Conservation (phyloP, 1,139 yeast genomes). For the Kurtzmaniella quercitrusa region DNA sequence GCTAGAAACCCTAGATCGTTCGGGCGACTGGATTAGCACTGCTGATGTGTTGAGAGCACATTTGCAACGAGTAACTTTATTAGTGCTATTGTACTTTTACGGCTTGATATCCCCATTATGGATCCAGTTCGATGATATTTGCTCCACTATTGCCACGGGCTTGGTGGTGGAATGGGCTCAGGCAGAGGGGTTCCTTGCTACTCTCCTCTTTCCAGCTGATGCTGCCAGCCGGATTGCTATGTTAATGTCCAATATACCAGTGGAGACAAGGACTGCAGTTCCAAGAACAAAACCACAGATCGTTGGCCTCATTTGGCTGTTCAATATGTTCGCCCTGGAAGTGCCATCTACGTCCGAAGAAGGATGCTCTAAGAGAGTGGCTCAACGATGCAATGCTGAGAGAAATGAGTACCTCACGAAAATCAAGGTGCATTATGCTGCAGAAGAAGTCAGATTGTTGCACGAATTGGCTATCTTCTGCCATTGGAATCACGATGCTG, state of each 20-base stretch:
- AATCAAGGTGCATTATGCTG: conserved; percentile 32
- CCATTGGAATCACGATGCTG: conserved; percentile 28
- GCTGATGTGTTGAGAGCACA: conserved; percentile 18
- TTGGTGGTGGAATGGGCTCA: conserved; percentile 5
- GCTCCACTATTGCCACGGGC: conserved; percentile 2
- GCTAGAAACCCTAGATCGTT: conserved; percentile 8
- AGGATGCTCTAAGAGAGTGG: conserved; percentile 31
- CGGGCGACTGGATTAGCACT: conserved; percentile 12
- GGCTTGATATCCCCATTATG: background rate
- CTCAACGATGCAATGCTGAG: conserved; percentile 21
- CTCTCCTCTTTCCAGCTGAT: conserved; percentile 16
- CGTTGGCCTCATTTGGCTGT: conserved; percentile 14
- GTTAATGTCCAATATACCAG: background rate
- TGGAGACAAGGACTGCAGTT: background rate
- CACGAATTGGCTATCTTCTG: conserved; percentile 34
- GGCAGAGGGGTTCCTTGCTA: background rate
- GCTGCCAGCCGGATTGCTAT: conserved; percentile 3
- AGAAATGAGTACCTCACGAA: conserved; percentile 37
- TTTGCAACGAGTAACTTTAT: conserved; percentile 14
- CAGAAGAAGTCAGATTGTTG: conserved; percentile 35
- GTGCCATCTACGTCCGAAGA: conserved; percentile 35
- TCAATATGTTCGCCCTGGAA: conserved; percentile 10
- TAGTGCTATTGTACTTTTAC: conserved; percentile 6
- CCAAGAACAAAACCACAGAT: conserved; percentile 1
- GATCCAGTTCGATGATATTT: background rate